A percentile compares a stretch with the other conserved stretches of the same genome.
phyloP scores from a whole-genome alignment of 371 early-diverging fungal species.

The Rhizomucor pusillus region DNA sequence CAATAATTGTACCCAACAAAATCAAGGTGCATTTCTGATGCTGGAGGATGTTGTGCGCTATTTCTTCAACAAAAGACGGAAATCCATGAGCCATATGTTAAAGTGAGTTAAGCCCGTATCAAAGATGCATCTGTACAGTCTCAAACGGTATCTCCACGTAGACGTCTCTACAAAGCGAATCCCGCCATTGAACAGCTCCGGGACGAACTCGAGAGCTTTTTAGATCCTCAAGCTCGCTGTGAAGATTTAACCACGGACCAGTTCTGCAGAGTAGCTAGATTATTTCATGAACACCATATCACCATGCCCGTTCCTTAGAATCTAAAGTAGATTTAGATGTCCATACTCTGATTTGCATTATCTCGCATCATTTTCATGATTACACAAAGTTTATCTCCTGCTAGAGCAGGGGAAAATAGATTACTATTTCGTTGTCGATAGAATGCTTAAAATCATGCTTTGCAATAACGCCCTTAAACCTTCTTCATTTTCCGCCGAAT shows the following conservation, averaged over 20 bases:
- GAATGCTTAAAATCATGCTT: too few species aligned
- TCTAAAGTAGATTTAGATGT: too few species aligned
- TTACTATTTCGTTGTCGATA: too few species aligned
- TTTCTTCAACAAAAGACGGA: conserved; percentile 72
- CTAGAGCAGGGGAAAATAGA: too few species aligned
- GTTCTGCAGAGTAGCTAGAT: not conserved
- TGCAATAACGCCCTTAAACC: too few species aligned
- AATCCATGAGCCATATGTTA: conserved; percentile 67
- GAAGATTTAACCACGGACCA: not conserved
- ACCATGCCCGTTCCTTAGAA: too few species aligned
- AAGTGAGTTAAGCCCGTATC: conserved; percentile 27
- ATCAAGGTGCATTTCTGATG: conserved; percentile 17
- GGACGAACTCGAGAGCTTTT: not conserved
- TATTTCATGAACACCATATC: not conserved
- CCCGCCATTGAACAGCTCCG: not conserved
- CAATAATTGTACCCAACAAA: not conserved
- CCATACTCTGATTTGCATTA: too few species aligned
- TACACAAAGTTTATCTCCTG: too few species aligned
- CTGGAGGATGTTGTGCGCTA: conserved; percentile 67
- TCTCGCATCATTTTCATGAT: too few species aligned
- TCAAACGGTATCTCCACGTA: not conserved
- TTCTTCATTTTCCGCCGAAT: too few species aligned
- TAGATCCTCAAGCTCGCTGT: not conserved
- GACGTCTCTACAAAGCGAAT: not conserved
- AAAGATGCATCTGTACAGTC: not conserved